These are phyloP conservation scores for Saccharomycopsis oosterbeekiorum DNA, from an alignment of 805 yeast genomes.

Conservation along the genomic window DNA sequence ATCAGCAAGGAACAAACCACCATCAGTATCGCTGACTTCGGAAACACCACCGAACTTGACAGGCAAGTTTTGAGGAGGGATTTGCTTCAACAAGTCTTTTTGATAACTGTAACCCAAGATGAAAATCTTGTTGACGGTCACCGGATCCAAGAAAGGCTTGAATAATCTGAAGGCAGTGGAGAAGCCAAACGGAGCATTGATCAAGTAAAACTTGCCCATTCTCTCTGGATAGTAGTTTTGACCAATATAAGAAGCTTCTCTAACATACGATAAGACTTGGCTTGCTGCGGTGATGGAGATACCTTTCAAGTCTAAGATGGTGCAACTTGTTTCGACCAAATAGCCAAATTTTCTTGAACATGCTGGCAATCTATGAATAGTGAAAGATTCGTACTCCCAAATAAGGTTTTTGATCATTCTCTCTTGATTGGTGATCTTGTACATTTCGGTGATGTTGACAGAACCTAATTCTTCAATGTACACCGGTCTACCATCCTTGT, in stretches of 20 bases:
- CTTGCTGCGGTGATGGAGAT: constrained; percentile 77
- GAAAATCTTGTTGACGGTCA: constrained; percentile 89
- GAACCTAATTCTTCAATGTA: constrained; percentile 90
- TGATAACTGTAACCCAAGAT: constrained; percentile 73
- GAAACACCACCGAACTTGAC: constrained; percentile 81
- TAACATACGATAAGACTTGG: constrained; percentile 78
- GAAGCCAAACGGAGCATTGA: constrained; percentile 97
- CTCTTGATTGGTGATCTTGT: constrained; percentile 88
- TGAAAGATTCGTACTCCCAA: constrained; percentile 95
- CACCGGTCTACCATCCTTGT: constrained; percentile 93
- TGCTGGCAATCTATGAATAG: constrained; percentile 79
- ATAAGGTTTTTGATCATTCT: constrained; percentile 93
- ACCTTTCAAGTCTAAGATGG: constrained; percentile 91
- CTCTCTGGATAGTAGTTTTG: constrained; percentile 98
- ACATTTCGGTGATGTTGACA: constrained; percentile 84
- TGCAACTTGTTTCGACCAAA: constrained; percentile 91
- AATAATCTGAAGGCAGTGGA: constrained; percentile 85
- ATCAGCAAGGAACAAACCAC: constrained; percentile 81
- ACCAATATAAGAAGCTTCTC: constrained; percentile 88
- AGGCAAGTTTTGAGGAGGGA: constrained; percentile 90
- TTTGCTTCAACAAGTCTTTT: constrained; percentile 79
- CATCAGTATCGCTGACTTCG: constrained; percentile 51
- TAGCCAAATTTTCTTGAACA: constrained; percentile 74
- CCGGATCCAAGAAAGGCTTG: constrained; percentile 94
- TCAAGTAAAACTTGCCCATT: constrained; percentile 94